phyloP scores from a whole-genome alignment of 345 rosid species.

The Anacardium occidentale region DNA sequence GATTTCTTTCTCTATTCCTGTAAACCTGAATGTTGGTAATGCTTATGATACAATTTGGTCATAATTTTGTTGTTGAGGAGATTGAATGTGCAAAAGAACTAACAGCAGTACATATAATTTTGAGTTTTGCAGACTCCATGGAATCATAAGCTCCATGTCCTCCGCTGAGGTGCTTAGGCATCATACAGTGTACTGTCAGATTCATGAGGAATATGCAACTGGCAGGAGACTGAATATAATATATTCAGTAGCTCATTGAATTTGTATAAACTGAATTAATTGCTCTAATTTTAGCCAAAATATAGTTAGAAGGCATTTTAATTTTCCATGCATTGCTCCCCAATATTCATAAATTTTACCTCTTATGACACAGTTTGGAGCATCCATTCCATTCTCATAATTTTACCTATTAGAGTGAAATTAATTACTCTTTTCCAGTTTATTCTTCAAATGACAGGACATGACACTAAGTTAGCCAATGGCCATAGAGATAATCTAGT shows the following conservation, averaged over 20 bases:
- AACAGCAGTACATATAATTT: neutral
- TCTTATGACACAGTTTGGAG: neutral
- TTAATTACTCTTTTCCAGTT: no score
- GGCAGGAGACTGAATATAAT: neutral
- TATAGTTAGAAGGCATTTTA: neutral
- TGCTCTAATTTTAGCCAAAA: constrained; percentile 1
- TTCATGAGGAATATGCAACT: neutral
- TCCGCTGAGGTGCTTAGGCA: neutral
- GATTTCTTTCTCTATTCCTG: neutral
- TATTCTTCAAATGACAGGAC: no score
- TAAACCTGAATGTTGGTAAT: neutral
- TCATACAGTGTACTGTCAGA: neutral
- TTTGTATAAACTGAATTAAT: neutral
- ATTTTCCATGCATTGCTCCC: neutral
- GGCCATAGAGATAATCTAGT: no score
- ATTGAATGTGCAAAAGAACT: neutral
- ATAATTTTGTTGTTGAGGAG: neutral
- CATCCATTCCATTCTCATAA: no score
- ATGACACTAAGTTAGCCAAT: no score
- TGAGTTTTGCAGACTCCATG: constrained; percentile 10
- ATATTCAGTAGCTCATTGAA: neutral
- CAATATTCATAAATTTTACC: neutral
- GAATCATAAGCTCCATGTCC: neutral
- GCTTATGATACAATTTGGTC: neutral
- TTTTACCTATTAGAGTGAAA: no score